Evolutionary conservation across 2,329 filamentous ascomycete species (phyloP), one percentile per base, ranked within the genome.

Genomic region (Hypoxylon rubiginosum): DNA sequence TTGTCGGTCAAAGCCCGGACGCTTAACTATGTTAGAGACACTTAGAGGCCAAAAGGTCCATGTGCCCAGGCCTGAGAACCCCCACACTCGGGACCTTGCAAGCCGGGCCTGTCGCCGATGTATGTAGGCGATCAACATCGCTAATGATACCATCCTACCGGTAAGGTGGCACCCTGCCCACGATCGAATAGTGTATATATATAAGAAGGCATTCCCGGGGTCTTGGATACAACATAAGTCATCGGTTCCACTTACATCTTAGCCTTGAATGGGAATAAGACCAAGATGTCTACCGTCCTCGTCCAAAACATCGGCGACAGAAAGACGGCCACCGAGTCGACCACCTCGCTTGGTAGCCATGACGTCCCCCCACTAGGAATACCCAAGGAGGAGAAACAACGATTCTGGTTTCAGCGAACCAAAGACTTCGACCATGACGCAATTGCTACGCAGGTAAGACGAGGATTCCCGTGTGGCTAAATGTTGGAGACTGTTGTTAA

Each of bases 331-430:
- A 67, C 58, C 4, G 66, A 65, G 28, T 70, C 72, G 21, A 66
- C 68, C 2, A 66, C 58, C 9, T 71, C 71, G 9, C 60, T 73
- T 1, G 64, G 72, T 7, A 71, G 62, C 3, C 64, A 71, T 9
- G 66, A 49, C 2, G 50, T 68, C 28, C 70, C 70, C 13, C 66
- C 74, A n/a, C 52, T 76, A 1, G 75, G 74, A 10, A 71, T 36
- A 4, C 73, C 73, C 0, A 54, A 70, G 3, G 71, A 75, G 11
- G 73, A 76, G 64, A 76, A 74, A 28, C 70, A 36, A 13, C 11
- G 72, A 0, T 75, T 77, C 50, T 76, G 73, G 71, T 77, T 77
- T 48, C 76, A 76, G 50, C 68, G 75, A 15, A 59, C 60, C 0
- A 74, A 66, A 21, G 51, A 51, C 3, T 73, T 67, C n/a, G 72